These are phyloP conservation scores for Staphylotrichum longicolle DNA, from an alignment of 495 filamentous ascomycete species.

Conservation along the genomic window DNA sequence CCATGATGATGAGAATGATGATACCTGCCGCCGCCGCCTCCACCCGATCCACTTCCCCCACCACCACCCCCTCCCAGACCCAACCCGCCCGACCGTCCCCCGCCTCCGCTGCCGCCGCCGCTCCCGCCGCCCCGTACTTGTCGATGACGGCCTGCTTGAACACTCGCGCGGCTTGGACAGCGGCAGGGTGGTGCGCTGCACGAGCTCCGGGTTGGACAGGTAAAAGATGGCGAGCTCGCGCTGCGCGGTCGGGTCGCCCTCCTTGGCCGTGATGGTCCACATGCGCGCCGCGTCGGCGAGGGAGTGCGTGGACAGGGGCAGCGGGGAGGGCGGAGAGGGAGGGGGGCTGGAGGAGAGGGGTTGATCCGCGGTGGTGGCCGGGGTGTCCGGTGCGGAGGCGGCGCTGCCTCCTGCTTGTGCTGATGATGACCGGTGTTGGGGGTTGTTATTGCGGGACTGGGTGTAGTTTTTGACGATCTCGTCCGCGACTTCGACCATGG, in stretches of 20 bases:
- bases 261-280: conserved; percentile 93
- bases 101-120: conserved; percentile 13
- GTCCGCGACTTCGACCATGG: conserved; percentile 85
- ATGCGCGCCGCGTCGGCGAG: conserved; percentile 86
- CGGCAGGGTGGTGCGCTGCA: conserved; percentile 80
- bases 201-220: conserved; percentile 84
- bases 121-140: conserved; percentile 49
- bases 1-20: not conserved
- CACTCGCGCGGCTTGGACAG: conserved; percentile 82
- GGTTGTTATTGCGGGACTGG: conserved; percentile 36
- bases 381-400: conserved; percentile 20
- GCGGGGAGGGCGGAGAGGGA: conserved; percentile 37
- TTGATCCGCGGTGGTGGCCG: conserved; percentile 10
- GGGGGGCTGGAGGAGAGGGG: conserved; percentile 24
- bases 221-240: conserved; percentile 94
- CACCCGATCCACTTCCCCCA: conserved; percentile 33
- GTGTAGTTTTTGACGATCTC: conserved; percentile 64
- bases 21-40: conserved; percentile 16
- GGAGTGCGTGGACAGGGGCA: conserved; percentile 51
- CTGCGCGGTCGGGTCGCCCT: conserved; percentile 88
- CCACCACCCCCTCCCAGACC: conserved; percentile 4
- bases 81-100: conserved; percentile 6
- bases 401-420: conserved; percentile 27
- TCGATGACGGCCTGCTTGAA: conserved; percentile 90
- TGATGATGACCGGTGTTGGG: conserved; percentile 23